Conservation (phyloP, 345 rosid species). For the Salix viminalis region DNA sequence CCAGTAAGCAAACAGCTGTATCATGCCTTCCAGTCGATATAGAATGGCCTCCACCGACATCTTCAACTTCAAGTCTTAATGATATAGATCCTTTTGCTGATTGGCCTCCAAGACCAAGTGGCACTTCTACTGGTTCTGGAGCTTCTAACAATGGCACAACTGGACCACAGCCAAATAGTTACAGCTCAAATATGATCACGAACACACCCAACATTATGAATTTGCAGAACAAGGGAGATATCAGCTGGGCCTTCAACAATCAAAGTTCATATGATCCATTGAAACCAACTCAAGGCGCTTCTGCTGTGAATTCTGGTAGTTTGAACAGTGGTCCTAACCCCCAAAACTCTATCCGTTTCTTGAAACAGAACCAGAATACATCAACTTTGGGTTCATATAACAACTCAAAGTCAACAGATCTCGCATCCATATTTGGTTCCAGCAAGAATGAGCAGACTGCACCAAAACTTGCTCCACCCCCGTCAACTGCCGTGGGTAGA, state of each 20-base stretch:
- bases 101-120: conserved; percentile 72
- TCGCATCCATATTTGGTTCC: conserved; percentile 66
- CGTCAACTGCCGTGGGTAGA: conserved; percentile 63
- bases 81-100: conserved; percentile 85
- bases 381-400: conserved; percentile 30
- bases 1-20: conserved; percentile 41
- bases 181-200: conserved; percentile 26
- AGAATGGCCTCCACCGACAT: conserved; percentile 84
- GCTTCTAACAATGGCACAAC: conserved; percentile 41
- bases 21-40: conserved; percentile 70
- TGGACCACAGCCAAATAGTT: conserved; percentile 18
- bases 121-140: conserved; percentile 32
- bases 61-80: conserved; percentile 49
- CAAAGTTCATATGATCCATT: conserved; percentile 34
- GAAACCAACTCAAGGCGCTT: conserved; percentile 39
- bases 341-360: conserved; percentile 42
- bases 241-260: conserved; percentile 52
- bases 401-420: conserved; percentile 54
- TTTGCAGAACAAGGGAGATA: conserved; percentile 28
- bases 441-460: conserved; percentile 56
- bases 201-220: conserved; percentile 22
- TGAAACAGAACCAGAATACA: conserved; percentile 56
- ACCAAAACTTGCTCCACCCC: conserved; percentile 86
- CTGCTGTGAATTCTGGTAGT: conserved; percentile 29
- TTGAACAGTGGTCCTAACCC: conserved; percentile 27